phyloP scores from a whole-genome alignment of 1,139 yeast species.

The Sugiyamaella grinbergsii region DNA sequence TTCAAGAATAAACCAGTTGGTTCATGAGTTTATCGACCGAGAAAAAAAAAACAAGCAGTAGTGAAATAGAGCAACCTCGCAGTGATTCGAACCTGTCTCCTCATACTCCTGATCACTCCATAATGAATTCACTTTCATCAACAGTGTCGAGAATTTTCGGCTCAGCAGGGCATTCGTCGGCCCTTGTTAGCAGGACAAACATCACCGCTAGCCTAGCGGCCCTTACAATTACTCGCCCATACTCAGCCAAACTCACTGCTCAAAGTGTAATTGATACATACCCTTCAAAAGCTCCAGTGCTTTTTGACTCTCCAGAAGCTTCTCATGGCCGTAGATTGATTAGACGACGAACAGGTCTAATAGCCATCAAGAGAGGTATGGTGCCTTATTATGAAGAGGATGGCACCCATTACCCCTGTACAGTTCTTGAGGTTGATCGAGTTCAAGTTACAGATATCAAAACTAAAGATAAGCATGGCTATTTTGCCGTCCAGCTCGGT shows the following conservation, averaged over 20 bases:
- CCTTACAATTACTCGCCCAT: conserved; percentile 7
- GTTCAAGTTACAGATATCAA: conserved; percentile 81
- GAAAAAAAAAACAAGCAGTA: no score
- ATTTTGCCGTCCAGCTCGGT: conserved; percentile 87
- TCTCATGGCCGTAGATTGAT: conserved; percentile 60
- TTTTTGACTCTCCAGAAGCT: conserved; percentile 43
- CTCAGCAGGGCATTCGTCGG: not conserved
- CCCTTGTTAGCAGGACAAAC: not conserved
- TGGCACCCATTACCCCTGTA: conserved; percentile 70
- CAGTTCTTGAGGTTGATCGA: conserved; percentile 83
- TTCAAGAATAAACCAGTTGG: conserved; percentile 8
- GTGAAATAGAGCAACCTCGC: not conserved
- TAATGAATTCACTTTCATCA: conserved; percentile 4
- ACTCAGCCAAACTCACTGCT: conserved; percentile 41
- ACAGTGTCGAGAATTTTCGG: not conserved
- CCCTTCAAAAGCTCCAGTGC: conserved; percentile 39
- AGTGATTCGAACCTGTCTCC: not conserved
- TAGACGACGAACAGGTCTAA: conserved; percentile 76
- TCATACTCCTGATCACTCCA: not conserved
- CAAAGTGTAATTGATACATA: conserved; percentile 38
- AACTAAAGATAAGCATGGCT: conserved; percentile 70
- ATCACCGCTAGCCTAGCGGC: not conserved
- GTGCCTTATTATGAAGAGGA: conserved; percentile 71
- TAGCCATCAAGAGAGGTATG: conserved; percentile 89
- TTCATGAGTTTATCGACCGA: not conserved